Conservation (phyloP, 352 stramenopile genomes). For the Phytophthora pistaciae region DNA sequence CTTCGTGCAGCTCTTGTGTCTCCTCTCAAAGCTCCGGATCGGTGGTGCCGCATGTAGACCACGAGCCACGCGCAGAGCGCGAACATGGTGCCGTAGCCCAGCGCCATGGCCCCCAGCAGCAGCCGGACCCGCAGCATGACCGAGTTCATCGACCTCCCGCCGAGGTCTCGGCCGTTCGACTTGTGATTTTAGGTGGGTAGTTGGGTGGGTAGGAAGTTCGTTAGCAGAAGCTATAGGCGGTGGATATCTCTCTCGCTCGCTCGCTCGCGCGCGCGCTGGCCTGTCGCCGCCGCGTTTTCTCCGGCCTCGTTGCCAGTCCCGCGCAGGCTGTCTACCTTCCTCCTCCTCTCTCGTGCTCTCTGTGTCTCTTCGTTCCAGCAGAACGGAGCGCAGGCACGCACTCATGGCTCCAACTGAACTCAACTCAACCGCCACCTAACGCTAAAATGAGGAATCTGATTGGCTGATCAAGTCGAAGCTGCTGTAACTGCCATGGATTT, state of each 20-base stretch:
- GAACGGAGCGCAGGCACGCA: slow-evolving; percentile 12
- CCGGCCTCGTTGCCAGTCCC: background rate
- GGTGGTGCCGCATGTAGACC: slow-evolving; percentile 63
- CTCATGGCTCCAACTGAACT: slow-evolving; percentile 24
- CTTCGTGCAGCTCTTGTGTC: slow-evolving; percentile 60
- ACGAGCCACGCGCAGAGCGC: slow-evolving; percentile 54
- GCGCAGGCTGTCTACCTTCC: background rate
- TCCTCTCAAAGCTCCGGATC: slow-evolving; percentile 56
- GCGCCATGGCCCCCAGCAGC: slow-evolving; percentile 44
- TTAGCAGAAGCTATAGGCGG: too few relatives aligned
- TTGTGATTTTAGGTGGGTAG: slow-evolving; percentile 22
- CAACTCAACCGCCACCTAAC: slow-evolving; percentile 6
- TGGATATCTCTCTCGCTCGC: background rate
- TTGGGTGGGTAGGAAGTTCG: background rate
- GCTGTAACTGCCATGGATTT: background rate
- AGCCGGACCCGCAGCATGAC: slow-evolving; percentile 23
- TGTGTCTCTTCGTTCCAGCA: slow-evolving; percentile 31
- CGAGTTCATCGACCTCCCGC: slow-evolving; percentile 20
- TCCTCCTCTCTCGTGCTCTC: slow-evolving; percentile 1
- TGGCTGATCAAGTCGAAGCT: slow-evolving; percentile 15
- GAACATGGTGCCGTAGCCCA: slow-evolving; percentile 58
- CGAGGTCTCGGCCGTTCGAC: slow-evolving; percentile 8
- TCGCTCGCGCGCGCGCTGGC: slow-evolving; percentile 14
- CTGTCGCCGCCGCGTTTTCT: slow-evolving; percentile 31
- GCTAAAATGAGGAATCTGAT: slow-evolving; percentile 8